A percentile compares a stretch with the other conserved stretches of the same genome.
Conservation (phyloP, 1,139 yeast species). For the Suhomyces bribrorum region DNA sequence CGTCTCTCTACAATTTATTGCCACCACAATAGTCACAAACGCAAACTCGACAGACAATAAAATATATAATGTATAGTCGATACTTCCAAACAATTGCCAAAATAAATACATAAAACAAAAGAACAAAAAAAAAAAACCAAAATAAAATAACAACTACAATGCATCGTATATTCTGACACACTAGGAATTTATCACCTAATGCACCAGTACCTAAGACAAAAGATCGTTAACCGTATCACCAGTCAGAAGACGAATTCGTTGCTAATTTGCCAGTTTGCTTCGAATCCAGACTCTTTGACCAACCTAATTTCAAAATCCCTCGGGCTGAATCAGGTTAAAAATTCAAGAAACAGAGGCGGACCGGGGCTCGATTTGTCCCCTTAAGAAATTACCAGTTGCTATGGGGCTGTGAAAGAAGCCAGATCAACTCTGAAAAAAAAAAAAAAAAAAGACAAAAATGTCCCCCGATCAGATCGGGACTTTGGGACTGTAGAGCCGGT, state of each 20-base stretch:
- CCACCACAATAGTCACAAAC: neutral
- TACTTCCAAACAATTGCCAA: neutral
- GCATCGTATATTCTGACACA: no score
- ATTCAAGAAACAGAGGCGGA: neutral
- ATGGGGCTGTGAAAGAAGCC: neutral
- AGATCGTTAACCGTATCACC: no score
- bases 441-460: no score
- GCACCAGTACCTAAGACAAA: no score
- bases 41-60: neutral
- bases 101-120: no score
- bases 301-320: neutral
- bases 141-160: no score
- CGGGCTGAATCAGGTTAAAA: neutral
- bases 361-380: neutral
- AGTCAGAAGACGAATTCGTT: no score
- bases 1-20: no score
- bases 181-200: no score
- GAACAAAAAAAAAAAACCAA: neutral
- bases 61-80: slow-evolving; percentile 3
- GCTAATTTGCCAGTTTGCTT: no score
- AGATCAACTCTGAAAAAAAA: neutral
- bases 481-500: no score
- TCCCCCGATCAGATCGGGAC: neutral
- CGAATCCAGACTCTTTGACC: neutral
- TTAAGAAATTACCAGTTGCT: neutral